phyloP scores from a whole-genome alignment of 805 yeast genomes.

The Ogataea nitratoaversa region DNA sequence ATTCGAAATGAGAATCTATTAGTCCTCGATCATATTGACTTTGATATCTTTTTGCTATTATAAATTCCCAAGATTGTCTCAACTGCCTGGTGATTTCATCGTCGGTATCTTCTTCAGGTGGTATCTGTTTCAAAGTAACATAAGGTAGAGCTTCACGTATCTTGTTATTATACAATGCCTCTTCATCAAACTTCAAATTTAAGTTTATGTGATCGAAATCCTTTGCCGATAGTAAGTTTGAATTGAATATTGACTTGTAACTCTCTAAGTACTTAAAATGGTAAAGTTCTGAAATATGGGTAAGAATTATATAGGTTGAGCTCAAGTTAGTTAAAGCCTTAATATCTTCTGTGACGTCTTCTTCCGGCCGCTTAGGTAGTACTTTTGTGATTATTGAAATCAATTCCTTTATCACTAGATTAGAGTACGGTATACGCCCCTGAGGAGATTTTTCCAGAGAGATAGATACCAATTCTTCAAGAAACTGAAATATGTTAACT shows the following conservation, averaged over 20 bases:
- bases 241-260: constrained; percentile 28
- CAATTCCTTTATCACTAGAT: constrained; percentile 30
- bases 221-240: constrained; percentile 31
- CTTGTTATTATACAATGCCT: constrained; percentile 5
- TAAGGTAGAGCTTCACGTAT: not conserved
- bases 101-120: not conserved
- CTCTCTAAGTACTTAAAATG: constrained; percentile 17
- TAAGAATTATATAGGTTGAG: constrained; percentile 22
- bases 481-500: constrained; percentile 62
- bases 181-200: constrained; percentile 32
- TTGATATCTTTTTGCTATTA: constrained; percentile 43
- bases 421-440: constrained; percentile 12
- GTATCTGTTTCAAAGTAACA: not conserved
- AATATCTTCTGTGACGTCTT: constrained; percentile 9
- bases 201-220: constrained; percentile 31
- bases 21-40: constrained; percentile 47
- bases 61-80: constrained; percentile 40
- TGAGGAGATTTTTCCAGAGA: constrained; percentile 20
- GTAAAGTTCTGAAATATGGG: constrained; percentile 21
- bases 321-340: constrained; percentile 28
- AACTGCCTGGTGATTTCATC: not conserved
- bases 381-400: constrained; percentile 31
- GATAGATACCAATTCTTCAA: constrained; percentile 54
- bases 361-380: constrained; percentile 29
- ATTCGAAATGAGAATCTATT: constrained; percentile 33